Base-by-base conservation (phyloP, 2,329 filamentous ascomycete genomes). In the Calonectria hongkongensis region DNA sequence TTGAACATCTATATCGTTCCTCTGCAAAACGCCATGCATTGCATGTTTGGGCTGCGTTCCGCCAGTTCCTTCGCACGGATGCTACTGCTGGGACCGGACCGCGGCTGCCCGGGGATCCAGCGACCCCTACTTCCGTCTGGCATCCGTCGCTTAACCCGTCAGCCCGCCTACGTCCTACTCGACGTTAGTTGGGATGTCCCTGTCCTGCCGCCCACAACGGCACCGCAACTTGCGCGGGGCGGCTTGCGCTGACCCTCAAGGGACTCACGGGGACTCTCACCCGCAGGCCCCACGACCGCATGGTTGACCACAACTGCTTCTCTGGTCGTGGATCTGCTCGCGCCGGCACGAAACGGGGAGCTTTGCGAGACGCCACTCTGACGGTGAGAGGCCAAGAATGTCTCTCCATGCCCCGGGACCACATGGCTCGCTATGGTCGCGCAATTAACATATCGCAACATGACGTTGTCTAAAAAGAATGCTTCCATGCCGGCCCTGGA, bases 361-460 rank as follows among this genome's bases (percentile, higher is more conserved):
- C 60, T 58, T 73, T 71, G 68, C 68, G 63, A 65, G 66, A 30
- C 73, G 73, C 74, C 73, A 72, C 73, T 69, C 60, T 73, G 70
- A 74, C 73, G 73, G 70, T 75, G 74, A 66, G 63, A 68, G 58
- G 64, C 7, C 18, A 27, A 51, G 45, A 62, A 63, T 56, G 36
- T 47, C 54, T 39, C 71, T 45, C 9, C n/a, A 45, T 63, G 27
- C n/a, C 27, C 27, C 27, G 48, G 51, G 60, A 30, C 70, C 54
- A 64, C 60, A 70, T 67, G 66, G 70, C 65, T 50, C 58, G 30
- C 54, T 18, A 51, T 60, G 30, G 51, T 66, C 27, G 58, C 70
- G 73, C 73, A 74, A 73, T 74, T 65, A 68, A 56, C 47, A 50
- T 63, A 50, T 28, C 25, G 68, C 65, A 74, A 71, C 65, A 50